Conservation (phyloP, 768 basidiomycete genomes). For the Tephrocybe rancida region DNA sequence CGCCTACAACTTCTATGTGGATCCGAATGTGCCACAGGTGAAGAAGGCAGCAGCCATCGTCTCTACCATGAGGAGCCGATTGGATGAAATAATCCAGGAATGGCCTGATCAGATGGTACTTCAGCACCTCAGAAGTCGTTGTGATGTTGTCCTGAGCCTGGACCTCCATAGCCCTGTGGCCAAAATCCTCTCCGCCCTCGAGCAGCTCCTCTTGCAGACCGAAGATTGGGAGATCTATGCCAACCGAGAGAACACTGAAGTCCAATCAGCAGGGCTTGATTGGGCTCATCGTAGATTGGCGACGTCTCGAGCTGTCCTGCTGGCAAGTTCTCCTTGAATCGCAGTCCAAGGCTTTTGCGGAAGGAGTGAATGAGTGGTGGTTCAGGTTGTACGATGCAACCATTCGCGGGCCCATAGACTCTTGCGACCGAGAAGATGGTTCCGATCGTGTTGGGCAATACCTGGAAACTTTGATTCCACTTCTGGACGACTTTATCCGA, state of each 20-base stretch:
- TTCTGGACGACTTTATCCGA: conserved; percentile 80
- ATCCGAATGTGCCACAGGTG: conserved; percentile 74
- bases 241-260: conserved; percentile 87
- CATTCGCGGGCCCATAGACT: conserved; percentile 61
- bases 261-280: conserved; percentile 65
- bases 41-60: conserved; percentile 61
- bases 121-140: conserved; percentile 78
- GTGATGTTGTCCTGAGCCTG: conserved; percentile 63
- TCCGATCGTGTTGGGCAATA: conserved; percentile 46
- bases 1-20: conserved; percentile 77
- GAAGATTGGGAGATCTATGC: conserved; percentile 98
- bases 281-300: conserved; percentile 83
- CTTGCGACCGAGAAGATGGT: conserved; percentile 39
- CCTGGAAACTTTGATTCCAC: conserved; percentile 66
- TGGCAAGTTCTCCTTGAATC: conserved; percentile 84
- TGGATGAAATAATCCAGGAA: conserved; percentile 62
- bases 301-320: conserved; percentile 83
- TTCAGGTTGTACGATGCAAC: conserved; percentile 85
- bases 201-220: conserved; percentile 82
- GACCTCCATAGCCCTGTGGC: conserved; percentile 75
- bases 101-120: conserved; percentile 99
- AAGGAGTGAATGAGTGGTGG: conserved; percentile 70
- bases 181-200: conserved; percentile 78
- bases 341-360: conserved; percentile 60
- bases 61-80: conserved; percentile 47